These are phyloP conservation scores for Gaultheria prostrata DNA, from an alignment of 148 eudicot species.

Conservation along the genomic window DNA sequence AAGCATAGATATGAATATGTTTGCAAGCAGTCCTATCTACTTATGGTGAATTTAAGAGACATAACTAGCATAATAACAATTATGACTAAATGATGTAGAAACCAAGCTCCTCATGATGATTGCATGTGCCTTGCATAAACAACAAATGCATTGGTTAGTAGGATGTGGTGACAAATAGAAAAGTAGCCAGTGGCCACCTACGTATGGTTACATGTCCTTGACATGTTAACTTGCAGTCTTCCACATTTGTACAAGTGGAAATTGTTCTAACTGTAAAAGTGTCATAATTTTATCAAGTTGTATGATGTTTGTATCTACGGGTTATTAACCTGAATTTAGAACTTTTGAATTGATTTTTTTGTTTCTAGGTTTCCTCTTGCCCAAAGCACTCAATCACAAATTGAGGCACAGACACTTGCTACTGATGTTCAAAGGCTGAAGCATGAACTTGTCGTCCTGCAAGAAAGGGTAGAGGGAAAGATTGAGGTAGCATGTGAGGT, in stretches of 20 bases:
- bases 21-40: neutral
- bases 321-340: neutral
- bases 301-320: neutral
- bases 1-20: neutral
- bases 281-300: neutral
- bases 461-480: neutral
- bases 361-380: neutral
- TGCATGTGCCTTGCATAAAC: neutral
- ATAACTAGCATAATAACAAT: neutral
- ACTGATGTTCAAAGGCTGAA: neutral
- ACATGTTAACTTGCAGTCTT: no score
- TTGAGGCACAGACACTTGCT: neutral
- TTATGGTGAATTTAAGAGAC: neutral
- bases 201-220: neutral
- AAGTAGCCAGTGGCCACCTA: neutral
- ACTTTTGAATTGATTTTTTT: neutral
- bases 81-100: neutral
- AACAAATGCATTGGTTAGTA: neutral
- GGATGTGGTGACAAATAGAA: neutral
- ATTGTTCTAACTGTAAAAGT: neutral
- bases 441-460: neutral
- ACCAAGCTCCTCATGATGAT: neutral
- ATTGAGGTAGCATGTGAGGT: neutral
- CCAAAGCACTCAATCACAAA: neutral
- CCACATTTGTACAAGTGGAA: neutral